phyloP scores from a whole-genome alignment of 1,284 basidiomycete genomes.

The Termitomyces sp. region DNA sequence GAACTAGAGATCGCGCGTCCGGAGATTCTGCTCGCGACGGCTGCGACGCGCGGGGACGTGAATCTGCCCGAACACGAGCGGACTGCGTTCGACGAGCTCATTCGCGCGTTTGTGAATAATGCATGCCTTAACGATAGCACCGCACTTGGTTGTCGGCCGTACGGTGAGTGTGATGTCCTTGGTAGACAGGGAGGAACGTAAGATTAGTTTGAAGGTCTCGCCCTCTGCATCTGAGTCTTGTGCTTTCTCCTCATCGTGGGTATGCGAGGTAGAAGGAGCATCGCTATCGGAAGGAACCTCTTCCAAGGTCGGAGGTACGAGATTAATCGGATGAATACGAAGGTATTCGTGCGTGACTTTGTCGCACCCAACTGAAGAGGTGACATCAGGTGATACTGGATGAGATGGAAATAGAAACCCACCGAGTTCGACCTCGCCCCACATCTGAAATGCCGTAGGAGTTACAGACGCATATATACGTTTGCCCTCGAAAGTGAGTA shows the following conservation, averaged over 20 bases:
- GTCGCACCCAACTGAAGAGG: conserved; percentile 54
- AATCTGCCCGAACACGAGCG: conserved; percentile 55
- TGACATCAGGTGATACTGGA: conserved; percentile 4
- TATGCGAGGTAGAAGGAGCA: conserved; percentile 11
- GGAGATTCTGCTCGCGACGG: conserved; percentile 53
- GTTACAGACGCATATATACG: conserved; percentile 64
- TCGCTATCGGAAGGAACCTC: conserved; percentile 15
- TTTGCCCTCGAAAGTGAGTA: conserved; percentile 53
- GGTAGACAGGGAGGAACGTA: conserved; percentile 48
- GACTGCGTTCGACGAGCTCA: conserved; percentile 73
- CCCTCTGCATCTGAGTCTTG: conserved; percentile 39
- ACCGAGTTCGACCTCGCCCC: conserved; percentile 64
- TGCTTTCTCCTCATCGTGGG: conserved; percentile 26
- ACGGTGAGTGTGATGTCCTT: conserved; percentile 61
- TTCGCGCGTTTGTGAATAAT: conserved; percentile 80
- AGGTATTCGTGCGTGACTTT: conserved; percentile 57
- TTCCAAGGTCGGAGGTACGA: conserved; percentile 6
- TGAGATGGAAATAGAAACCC: conserved; percentile 15
- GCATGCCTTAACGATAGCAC: conserved; percentile 67
- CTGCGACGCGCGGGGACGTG: conserved; percentile 53
- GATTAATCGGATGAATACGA: conserved; percentile 31
- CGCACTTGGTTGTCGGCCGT: conserved; percentile 67
- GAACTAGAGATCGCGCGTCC: conserved; percentile 68
- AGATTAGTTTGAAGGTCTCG: conserved; percentile 54
- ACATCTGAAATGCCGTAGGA: conserved; percentile 58